phyloP scores from a whole-genome alignment of 1,284 basidiomycete genomes.

The Bjerkandera adusta region DNA sequence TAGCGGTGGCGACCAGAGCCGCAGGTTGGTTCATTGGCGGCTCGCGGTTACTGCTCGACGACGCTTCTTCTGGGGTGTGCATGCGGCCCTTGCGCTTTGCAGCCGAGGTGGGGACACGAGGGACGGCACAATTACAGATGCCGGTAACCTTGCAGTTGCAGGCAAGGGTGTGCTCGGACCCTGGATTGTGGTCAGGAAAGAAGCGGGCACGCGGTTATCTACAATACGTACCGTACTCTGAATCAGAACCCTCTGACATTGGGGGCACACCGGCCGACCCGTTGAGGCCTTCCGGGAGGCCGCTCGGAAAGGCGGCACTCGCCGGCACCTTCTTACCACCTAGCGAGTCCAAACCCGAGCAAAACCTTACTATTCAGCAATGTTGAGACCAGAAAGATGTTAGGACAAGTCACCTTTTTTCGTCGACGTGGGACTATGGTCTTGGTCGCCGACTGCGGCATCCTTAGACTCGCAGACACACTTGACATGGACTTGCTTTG shows the following conservation, averaged over 20 bases:
- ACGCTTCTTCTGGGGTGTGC: conserved; percentile 4
- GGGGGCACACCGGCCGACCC: conserved; percentile 51
- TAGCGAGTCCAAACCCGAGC: conserved; percentile 30
- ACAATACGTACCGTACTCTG: conserved; percentile 46
- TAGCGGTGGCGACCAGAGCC: conserved; percentile 26
- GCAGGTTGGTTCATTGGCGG: conserved; percentile 23
- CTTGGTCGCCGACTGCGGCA: conserved; percentile 1
- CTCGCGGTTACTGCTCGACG: not conserved
- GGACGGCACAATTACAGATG: conserved; percentile 53
- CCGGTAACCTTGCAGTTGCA: conserved; percentile 41
- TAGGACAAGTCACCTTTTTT: conserved; percentile 52
- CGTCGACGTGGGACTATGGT: not conserved
- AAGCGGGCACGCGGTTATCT: conserved; percentile 6
- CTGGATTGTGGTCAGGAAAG: conserved; percentile 9
- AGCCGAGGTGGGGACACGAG: conserved; percentile 23
- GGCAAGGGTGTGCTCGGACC: conserved; percentile 29
- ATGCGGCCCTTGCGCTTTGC: conserved; percentile 14
- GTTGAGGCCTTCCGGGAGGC: conserved; percentile 59
- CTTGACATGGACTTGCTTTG: conserved; percentile 67
- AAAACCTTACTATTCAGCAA: conserved; percentile 46
- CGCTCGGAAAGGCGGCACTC: conserved; percentile 69
- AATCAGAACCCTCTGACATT: conserved; percentile 45
- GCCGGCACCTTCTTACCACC: conserved; percentile 55
- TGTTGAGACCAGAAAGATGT: not conserved
- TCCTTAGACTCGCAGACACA: conserved; percentile 43